Conservation (phyloP, 164 flowering plant species). For the Chimonanthus salicifolius region DNA sequence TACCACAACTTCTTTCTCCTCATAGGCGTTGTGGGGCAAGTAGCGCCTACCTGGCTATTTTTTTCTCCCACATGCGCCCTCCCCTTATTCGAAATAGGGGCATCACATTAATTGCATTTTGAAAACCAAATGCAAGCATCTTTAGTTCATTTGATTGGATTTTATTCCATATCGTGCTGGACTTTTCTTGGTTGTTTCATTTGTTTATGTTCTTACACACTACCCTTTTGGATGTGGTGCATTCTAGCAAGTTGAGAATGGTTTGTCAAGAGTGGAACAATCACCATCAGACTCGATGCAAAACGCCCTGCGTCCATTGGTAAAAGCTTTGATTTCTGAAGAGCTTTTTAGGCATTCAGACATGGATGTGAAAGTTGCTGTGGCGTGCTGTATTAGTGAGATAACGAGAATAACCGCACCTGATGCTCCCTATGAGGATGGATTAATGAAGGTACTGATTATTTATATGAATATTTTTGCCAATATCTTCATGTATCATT, state of each 20-base stretch:
- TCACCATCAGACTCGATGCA: constrained; percentile 55
- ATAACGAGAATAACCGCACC: constrained; percentile 88
- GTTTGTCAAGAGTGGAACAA: constrained; percentile 58
- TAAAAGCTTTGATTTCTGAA: constrained; percentile 50
- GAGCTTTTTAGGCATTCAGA: constrained; percentile 53
- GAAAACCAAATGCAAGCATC: too few species aligned
- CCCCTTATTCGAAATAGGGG: too few species aligned
- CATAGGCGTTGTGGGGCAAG: too few species aligned
- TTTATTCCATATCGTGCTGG: background rate
- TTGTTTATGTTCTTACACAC: background rate
- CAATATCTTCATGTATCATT: background rate
- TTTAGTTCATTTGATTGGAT: too few species aligned
- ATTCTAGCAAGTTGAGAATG: constrained; percentile 48
- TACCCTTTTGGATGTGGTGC: background rate
- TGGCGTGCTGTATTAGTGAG: constrained; percentile 78
- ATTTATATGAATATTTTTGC: background rate
- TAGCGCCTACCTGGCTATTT: too few species aligned
- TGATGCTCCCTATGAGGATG: constrained; percentile 76
- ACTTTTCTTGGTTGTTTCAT: background rate
- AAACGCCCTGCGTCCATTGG: constrained; percentile 41
- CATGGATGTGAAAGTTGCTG: constrained; percentile 59
- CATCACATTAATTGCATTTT: too few species aligned
- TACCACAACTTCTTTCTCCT: too few species aligned
- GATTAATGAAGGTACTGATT: constrained; percentile 63
- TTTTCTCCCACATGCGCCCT: too few species aligned